Percentiles rank a stretch among this genome's conserved stretches.
Evolutionary conservation across 805 yeast species (phyloP).

Genomic region (Saccharomycopsis sp.): DNA sequence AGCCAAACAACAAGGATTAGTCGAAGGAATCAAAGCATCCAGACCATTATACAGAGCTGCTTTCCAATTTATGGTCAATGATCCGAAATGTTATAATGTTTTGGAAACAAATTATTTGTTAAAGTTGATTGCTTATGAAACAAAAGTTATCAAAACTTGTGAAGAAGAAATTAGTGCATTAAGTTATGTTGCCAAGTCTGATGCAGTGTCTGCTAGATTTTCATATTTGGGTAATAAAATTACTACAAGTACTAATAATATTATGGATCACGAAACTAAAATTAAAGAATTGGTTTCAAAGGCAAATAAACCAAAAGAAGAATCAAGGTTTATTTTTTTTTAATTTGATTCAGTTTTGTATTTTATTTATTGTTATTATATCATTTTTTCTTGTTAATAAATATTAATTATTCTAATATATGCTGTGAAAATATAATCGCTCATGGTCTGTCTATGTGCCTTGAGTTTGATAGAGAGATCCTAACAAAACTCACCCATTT

Average conservation of each 20-base stretch:
- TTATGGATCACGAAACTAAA: slow-evolving; percentile 36
- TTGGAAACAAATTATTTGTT: slow-evolving; percentile 55
- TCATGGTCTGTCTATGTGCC: too few species aligned
- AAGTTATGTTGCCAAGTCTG: slow-evolving; percentile 38
- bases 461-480: too few species aligned
- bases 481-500: too few species aligned
- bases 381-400: too few species aligned
- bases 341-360: too few species aligned
- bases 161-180: slow-evolving; percentile 66
- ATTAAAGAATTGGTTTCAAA: slow-evolving; percentile 25
- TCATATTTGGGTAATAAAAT: slow-evolving; percentile 61
- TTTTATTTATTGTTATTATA: too few species aligned
- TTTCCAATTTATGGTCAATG: slow-evolving; percentile 52
- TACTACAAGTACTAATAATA: slow-evolving; percentile 42
- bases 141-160: slow-evolving; percentile 45
- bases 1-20: slow-evolving; percentile 66
- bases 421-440: too few species aligned
- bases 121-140: slow-evolving; percentile 47
- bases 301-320: not conserved
- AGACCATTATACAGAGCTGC: slow-evolving; percentile 81
- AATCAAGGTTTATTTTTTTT: too few species aligned
- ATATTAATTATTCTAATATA: too few species aligned
- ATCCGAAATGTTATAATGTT: slow-evolving; percentile 42
- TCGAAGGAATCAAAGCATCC: slow-evolving; percentile 59
- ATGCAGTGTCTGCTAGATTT: slow-evolving; percentile 50